Evolutionary conservation across 2,329 filamentous ascomycete genomes (phyloP).

Genomic region (Phialocephala subalpina): DNA sequence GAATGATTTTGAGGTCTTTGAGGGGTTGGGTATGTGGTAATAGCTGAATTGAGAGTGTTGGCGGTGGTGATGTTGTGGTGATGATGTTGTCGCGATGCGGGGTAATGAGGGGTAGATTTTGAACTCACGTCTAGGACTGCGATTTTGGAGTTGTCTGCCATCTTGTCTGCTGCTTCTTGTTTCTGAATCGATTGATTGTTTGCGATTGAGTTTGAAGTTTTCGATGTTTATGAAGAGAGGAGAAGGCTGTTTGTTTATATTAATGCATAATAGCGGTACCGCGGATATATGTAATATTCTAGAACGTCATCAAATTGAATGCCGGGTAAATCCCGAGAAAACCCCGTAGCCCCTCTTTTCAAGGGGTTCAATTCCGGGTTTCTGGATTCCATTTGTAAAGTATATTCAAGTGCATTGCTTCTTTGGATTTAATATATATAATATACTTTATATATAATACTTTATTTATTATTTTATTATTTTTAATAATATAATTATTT

Average conservation of each 20-base stretch:
- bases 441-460: too few relatives aligned
- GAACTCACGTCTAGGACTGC: constrained; percentile 33
- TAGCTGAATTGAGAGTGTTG: neutral
- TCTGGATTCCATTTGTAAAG: neutral
- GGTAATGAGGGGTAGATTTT: constrained; percentile 23
- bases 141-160: constrained; percentile 34
- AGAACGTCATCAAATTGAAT: constrained; percentile 8
- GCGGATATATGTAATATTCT: constrained; percentile 1
- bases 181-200: neutral
- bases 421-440: too few relatives aligned
- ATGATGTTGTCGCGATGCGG: constrained; percentile 19
- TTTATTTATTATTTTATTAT: too few relatives aligned
- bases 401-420: too few relatives aligned
- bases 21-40: neutral
- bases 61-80: neutral
- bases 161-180: constrained; percentile 14
- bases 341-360: neutral
- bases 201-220: neutral
- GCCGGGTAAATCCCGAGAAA: constrained; percentile 14
- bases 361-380: neutral
- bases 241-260: neutral
- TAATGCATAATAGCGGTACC: neutral
- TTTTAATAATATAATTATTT: too few relatives aligned
- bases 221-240: constrained; percentile 4
- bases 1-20: neutral